These are phyloP conservation scores for Globisporangium apiculatum DNA, from an alignment of 352 stramenopile species.

Conservation along the genomic window DNA sequence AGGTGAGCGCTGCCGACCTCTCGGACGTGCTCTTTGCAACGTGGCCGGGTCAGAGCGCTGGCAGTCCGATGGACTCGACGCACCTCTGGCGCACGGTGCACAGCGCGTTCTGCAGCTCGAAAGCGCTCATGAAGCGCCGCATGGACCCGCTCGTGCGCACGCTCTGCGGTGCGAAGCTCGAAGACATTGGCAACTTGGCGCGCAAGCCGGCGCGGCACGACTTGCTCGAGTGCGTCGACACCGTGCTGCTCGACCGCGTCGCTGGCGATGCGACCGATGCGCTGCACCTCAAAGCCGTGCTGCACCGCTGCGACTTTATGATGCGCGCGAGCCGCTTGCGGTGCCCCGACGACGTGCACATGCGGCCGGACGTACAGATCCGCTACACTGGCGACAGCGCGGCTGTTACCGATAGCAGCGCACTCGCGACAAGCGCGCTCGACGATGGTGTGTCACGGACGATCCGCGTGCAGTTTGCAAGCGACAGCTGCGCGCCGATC, in stretches of 20 bases:
- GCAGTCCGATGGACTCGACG: conserved; percentile 64
- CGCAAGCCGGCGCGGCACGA: conserved; percentile 29
- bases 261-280: conserved; percentile 9
- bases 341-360: conserved; percentile 47
- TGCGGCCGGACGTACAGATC: conserved; percentile 42
- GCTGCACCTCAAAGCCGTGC: conserved; percentile 38
- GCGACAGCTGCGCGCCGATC: conserved; percentile 19
- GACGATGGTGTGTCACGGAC: conserved; percentile 3
- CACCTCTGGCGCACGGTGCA: conserved; percentile 75
- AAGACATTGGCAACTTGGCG: conserved; percentile 53
- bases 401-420: not conserved
- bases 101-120: conserved; percentile 60
- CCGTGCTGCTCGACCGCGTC: conserved; percentile 44
- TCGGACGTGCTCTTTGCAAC: conserved; percentile 75
- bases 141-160: conserved; percentile 66
- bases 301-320: conserved; percentile 77
- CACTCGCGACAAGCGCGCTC: not conserved
- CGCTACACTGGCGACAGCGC: conserved; percentile 12
- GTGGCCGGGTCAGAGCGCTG: conserved; percentile 69
- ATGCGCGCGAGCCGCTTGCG: conserved; percentile 64
- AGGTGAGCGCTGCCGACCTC: conserved; percentile 26
- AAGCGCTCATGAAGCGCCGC: conserved; percentile 52
- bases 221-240: conserved; percentile 58
- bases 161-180: conserved; percentile 57
- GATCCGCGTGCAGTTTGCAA: conserved; percentile 35